These are phyloP conservation scores for Aspergillus pseudotamarii DNA, from an alignment of 2,329 filamentous ascomycete species.

Conservation along the genomic window DNA sequence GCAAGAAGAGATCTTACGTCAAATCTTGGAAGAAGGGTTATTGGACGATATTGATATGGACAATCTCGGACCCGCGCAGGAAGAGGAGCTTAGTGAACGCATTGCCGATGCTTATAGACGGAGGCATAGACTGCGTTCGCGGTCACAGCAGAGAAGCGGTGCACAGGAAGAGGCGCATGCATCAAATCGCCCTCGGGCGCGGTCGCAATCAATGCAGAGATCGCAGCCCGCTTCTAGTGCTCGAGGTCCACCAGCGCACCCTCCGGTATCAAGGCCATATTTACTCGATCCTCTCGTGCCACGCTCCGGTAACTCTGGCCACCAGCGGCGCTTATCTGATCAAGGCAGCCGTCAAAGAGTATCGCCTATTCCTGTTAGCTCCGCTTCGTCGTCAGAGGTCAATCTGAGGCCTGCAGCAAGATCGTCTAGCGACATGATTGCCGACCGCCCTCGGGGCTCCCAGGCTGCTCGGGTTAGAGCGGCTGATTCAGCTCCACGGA, in stretches of 20 bases:
- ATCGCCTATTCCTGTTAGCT: slow-evolving; percentile 36
- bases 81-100: slow-evolving; percentile 86
- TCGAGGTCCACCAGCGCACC: slow-evolving; percentile 26
- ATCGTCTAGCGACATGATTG: slow-evolving; percentile 41
- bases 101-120: slow-evolving; percentile 87
- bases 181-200: slow-evolving; percentile 29
- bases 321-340: slow-evolving; percentile 42
- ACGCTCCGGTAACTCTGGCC: slow-evolving; percentile 24
- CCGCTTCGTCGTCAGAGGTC: slow-evolving; percentile 39
- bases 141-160: slow-evolving; percentile 39
- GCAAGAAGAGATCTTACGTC: slow-evolving; percentile 83
- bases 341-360: slow-evolving; percentile 35
- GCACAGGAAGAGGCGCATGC: slow-evolving; percentile 34
- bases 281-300: slow-evolving; percentile 34
- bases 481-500: slow-evolving; percentile 28
- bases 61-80: slow-evolving; percentile 78
- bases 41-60: slow-evolving; percentile 87
- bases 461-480: slow-evolving; percentile 27
- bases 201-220: slow-evolving; percentile 36
- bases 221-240: slow-evolving; percentile 19
- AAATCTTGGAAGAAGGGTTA: slow-evolving; percentile 85
- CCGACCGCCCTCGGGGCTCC: slow-evolving; percentile 33
- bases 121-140: slow-evolving; percentile 60
- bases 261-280: slow-evolving; percentile 36
- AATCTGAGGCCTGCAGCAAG: slow-evolving; percentile 35